A percentile compares a stretch with the other conserved stretches of the same genome.
These are phyloP conservation scores for Solanum hybrid DNA, from an alignment of 305 asterid genomes.

Conservation along the genomic window DNA sequence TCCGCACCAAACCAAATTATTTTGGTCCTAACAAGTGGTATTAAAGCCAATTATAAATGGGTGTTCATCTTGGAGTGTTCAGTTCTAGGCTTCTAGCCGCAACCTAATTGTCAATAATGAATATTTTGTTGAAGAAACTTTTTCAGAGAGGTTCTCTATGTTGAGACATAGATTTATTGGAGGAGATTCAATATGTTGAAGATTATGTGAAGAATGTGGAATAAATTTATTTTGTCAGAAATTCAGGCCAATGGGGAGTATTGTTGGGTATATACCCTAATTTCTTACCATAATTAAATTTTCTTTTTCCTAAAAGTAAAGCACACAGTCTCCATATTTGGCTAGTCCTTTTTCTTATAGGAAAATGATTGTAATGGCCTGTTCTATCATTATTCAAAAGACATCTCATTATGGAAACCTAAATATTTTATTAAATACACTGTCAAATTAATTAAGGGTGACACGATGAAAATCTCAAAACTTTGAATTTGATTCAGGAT, in stretches of 20 bases:
- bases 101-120: too few species aligned
- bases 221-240: neutral
- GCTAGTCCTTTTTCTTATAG: neutral
- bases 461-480: too few species aligned
- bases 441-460: too few species aligned
- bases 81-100: neutral
- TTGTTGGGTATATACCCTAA: neutral
- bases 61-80: neutral
- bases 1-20: neutral
- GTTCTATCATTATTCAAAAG: too few species aligned
- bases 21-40: neutral
- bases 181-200: neutral
- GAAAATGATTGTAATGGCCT: neutral
- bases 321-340: neutral
- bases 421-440: too few species aligned
- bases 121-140: neutral
- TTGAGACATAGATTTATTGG: neutral
- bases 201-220: neutral
- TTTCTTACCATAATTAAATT: neutral
- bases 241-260: neutral
- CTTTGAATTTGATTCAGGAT: too few species aligned
- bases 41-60: neutral
- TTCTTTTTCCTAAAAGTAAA: neutral
- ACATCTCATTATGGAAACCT: too few species aligned
- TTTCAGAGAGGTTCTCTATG: neutral